phyloP scores from a whole-genome alignment of 2,329 filamentous ascomycete genomes.

The Penicillium hordei region DNA sequence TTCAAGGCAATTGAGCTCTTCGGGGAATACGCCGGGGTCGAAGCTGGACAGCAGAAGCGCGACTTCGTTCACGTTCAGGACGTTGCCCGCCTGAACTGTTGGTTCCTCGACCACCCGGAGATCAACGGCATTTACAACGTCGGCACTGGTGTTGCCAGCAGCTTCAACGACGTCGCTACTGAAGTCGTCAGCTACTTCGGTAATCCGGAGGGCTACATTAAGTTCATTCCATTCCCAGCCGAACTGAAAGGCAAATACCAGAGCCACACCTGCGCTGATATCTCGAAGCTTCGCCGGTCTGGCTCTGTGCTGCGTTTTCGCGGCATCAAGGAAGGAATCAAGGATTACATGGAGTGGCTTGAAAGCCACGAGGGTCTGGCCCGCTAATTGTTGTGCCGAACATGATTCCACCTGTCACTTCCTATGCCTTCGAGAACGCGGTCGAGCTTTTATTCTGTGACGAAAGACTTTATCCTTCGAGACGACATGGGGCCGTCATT shows the following conservation, averaged over 20 bases:
- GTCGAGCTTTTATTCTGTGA: neutral
- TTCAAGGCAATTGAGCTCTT: slow-evolving; percentile 9
- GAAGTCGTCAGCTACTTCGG: slow-evolving; percentile 1
- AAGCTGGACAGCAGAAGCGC: slow-evolving; percentile 6
- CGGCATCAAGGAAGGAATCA: neutral
- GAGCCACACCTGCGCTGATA: slow-evolving; percentile 2
- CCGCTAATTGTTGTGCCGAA: neutral
- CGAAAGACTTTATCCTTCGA: neutral
- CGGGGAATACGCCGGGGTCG: slow-evolving; percentile 4
- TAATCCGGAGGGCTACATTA: neutral
- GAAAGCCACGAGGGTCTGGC: neutral
- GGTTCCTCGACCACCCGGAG: slow-evolving; percentile 8
- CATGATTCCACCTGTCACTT: neutral
- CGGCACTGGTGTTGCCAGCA: slow-evolving; percentile 3
- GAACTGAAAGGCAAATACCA: slow-evolving; percentile 2
- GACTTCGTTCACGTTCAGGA: slow-evolving; percentile 9
- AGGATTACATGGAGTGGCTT: slow-evolving; percentile 8
- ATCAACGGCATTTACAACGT: slow-evolving; percentile 7
- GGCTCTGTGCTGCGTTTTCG: slow-evolving; percentile 3
- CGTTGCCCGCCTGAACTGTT: slow-evolving; percentile 8
- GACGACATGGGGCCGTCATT: neutral
- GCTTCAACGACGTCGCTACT: neutral
- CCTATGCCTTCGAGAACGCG: neutral
- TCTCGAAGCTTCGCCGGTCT: slow-evolving; percentile 5
- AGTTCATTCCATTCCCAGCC: neutral